Percentiles rank a stretch among this genome's conserved stretches.
Conservation (phyloP, 495 filamentous ascomycete genomes). For the Parathielavia appendiculata region DNA sequence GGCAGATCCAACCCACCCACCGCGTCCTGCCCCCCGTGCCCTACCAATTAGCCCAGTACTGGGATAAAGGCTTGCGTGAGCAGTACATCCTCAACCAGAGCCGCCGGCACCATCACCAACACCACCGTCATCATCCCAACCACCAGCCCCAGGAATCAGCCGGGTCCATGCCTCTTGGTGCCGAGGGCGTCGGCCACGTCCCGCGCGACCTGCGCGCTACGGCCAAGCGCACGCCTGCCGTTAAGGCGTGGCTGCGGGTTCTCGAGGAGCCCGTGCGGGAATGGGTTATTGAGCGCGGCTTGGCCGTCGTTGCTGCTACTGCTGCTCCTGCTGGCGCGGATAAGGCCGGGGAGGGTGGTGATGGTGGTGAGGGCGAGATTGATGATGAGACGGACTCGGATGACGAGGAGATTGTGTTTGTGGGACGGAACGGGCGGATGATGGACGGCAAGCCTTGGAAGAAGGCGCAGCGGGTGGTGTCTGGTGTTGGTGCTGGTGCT, state of each 20-base stretch:
- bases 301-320: conserved; percentile 15
- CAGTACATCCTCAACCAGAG: neutral
- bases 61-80: conserved; percentile 64
- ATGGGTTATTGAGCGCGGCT: conserved; percentile 39
- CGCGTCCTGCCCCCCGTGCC: conserved; percentile 66
- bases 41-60: conserved; percentile 83
- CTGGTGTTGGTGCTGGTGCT: conserved; percentile 56
- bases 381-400: conserved; percentile 53
- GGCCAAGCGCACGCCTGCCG: conserved; percentile 45
- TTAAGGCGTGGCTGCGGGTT: conserved; percentile 43
- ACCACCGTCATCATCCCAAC: conserved; percentile 20
- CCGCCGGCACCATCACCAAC: conserved; percentile 1
- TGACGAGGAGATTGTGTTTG: conserved; percentile 92
- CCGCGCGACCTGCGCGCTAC: conserved; percentile 54
- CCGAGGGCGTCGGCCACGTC: conserved; percentile 43
- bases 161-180: conserved; percentile 8
- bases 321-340: neutral
- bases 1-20: conserved; percentile 72
- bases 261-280: conserved; percentile 46
- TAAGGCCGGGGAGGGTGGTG: conserved; percentile 1
- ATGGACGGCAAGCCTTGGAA: conserved; percentile 51
- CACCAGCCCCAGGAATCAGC: conserved; percentile 21
- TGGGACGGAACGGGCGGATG: conserved; percentile 72
- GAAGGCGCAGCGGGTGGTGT: conserved; percentile 33
- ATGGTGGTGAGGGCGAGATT: conserved; percentile 33